Base-by-base conservation (phyloP, 2,329 filamentous ascomycete species). In the Epichloe brachyelytri region DNA sequence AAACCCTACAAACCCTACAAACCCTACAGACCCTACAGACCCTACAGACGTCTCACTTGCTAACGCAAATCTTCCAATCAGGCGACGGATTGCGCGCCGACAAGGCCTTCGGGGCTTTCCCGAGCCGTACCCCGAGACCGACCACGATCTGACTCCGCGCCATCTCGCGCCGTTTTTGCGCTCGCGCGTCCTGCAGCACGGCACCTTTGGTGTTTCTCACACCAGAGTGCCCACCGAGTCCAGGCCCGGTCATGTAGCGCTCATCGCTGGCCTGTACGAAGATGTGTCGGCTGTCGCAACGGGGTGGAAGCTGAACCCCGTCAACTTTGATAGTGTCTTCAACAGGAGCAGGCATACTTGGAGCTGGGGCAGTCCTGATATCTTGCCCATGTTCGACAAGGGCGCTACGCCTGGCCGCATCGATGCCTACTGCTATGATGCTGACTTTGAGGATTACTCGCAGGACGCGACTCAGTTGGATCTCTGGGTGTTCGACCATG, bases 281-380 rank as follows among this genome's bases (percentile, higher is more conserved):
- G 93, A 98, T 73, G 93, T 98, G 1, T 97, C 93, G 36, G 86
- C 93, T 2, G 93, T 98, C 19, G 95, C 86, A 30, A 98, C 94
- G 1, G 93, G 93, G 15, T 98, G 93, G 93, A 97, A 98, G 70
- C 72, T 96, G 59, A 98, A 98, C 64, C 93, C 93, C 0, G 93
- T 98, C 62, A 86, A 97, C 63, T 98, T 98, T 62, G 93, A 98
- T 71, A 97, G 91, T 62, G 89, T 98, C 12, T 98, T 98, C 78
- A 98, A 98, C 66, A 82, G 88, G 55, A 97, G 91, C 64, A 77
- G 85, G 44, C 94, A 98, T 70, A 98, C 94, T 7, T 98, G 93
- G 93, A 95, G 90, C 67, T 98, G 93, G 93, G 93, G 93, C 2
- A 96, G 90, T 63, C 93, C 93, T 1, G 93, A 98, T 68, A 98